phyloP scores from a whole-genome alignment of 768 basidiomycete genomes.

The Boletus speciosus region DNA sequence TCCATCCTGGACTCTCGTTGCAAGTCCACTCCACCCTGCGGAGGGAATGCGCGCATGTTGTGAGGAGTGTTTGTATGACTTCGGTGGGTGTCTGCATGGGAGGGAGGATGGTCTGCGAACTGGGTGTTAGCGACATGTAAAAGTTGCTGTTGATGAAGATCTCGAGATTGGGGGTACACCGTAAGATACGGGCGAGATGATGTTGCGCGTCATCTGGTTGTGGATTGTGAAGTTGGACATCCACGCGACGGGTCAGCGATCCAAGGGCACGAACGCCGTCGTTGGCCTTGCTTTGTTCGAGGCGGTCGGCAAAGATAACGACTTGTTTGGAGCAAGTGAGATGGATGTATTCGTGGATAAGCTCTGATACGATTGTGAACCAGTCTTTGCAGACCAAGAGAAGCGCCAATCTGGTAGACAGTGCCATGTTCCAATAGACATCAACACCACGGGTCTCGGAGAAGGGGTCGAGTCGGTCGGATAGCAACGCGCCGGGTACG shows the following conservation, averaged over 20 bases:
- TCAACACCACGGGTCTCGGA: conserved; percentile 30
- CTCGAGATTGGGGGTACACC: conserved; percentile 41
- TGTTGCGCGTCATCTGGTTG: conserved; percentile 17
- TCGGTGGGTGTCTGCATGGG: conserved; percentile 28
- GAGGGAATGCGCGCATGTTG: conserved; percentile 33
- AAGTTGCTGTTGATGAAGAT: conserved; percentile 42
- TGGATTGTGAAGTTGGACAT: conserved; percentile 37
- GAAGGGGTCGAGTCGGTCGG: conserved; percentile 42
- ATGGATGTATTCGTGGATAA: conserved; percentile 40
- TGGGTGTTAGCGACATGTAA: conserved; percentile 23
- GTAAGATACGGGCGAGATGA: conserved; percentile 36
- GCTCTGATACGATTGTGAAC: conserved; percentile 35
- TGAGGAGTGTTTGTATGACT: conserved; percentile 34
- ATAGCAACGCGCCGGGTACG: conserved; percentile 30
- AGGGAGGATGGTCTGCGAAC: conserved; percentile 18
- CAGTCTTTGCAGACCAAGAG: conserved; percentile 39
- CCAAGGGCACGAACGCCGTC: conserved; percentile 33
- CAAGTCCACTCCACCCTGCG: conserved; percentile 45
- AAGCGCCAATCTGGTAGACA: conserved; percentile 29
- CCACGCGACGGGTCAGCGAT: conserved; percentile 39
- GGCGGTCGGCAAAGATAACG: conserved; percentile 29
- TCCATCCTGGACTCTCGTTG: conserved; percentile 41
- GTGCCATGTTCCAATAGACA: conserved; percentile 28
- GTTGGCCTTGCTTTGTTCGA: conserved; percentile 29
- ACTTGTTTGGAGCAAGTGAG: conserved; percentile 38